Base-by-base conservation (phyloP, 2,329 filamentous ascomycete genomes). In the Emergomyces africanus region DNA sequence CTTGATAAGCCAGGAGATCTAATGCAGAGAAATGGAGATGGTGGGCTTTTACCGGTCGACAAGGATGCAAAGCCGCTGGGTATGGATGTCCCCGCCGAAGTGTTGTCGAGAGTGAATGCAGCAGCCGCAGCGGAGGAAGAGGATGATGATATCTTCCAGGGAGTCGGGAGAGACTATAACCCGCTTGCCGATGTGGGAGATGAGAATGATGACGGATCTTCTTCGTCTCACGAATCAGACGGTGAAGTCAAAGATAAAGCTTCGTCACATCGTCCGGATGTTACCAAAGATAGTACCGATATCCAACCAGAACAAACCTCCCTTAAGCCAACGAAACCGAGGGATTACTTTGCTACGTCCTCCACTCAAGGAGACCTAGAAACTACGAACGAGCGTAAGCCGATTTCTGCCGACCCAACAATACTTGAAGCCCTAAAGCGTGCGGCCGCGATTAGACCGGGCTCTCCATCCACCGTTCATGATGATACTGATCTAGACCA, bases 401-500 rank as follows among this genome's bases (percentile, higher is more conserved):
- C 75, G 3, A 68, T 80, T 4, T 81, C 86, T 67, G 81, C 80
- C 30, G 90, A 96, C 67, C 87, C 90, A 1, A 83, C 87, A 1
- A 86, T 96, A 62, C 80, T 90, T 63, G 90, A 89, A 3, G 90
- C 90, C 0, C 81, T 99, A 67, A 89, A 90, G 73, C 90, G 90
- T 71, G 92, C 92, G 10, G 87, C 88, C 20, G 77, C 83, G 10
- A 78, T 90, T 58, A 71, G 72, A 39, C 69, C 71, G 56, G 54
- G 76, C 80, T 71, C 77, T 77, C 60, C 71, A 69, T 65, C 69
- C 69, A 23, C 75, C 73, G 71, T 72, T 8, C 70, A 70, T 8
- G 71, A 73, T 2, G 73, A 75, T 3, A 74, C 74, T 62, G 78
- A 79, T 61, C 74, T 75, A 5, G 82, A 82, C 2, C 81, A 84